Percentiles rank a stretch among this genome's conserved stretches.
Evolutionary conservation across 352 stramenopile species (phyloP).

Genomic region (Pythium rhizo-oryzae): DNA sequence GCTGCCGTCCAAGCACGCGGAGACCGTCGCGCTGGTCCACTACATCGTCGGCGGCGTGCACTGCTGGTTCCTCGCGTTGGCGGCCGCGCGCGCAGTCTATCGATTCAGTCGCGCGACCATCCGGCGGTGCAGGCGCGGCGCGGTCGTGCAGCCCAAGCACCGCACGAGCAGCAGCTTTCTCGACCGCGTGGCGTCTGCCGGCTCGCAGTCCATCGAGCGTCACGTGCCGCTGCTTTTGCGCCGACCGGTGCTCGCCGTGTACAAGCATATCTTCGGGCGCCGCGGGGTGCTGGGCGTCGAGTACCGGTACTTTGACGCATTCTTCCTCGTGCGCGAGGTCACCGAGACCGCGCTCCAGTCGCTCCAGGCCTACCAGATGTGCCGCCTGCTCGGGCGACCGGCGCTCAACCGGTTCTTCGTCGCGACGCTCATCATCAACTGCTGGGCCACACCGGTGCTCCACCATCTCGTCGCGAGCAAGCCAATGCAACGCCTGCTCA

Average conservation of each 20-base stretch:
- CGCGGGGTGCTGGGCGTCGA: slow-evolving; percentile 19
- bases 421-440: slow-evolving; percentile 21
- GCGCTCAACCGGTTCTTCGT: slow-evolving; percentile 22
- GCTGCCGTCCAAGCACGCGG: slow-evolving; percentile 26
- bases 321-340: slow-evolving; percentile 27
- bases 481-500: slow-evolving; percentile 16
- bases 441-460: slow-evolving; percentile 23
- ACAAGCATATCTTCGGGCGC: slow-evolving; percentile 6
- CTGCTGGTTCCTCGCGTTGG: slow-evolving; percentile 28
- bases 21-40: slow-evolving; percentile 29
- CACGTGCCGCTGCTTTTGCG: not conserved
- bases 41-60: slow-evolving; percentile 31
- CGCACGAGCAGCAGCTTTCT: not conserved
- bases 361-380: slow-evolving; percentile 24
- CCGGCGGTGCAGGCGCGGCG: not conserved
- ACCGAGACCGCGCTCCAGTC: slow-evolving; percentile 19
- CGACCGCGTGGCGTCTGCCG: not conserved
- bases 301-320: slow-evolving; percentile 11
- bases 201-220: not conserved
- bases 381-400: slow-evolving; percentile 9
- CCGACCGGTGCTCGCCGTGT: not conserved
- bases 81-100: slow-evolving; percentile 15
- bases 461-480: slow-evolving; percentile 8
- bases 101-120: not conserved
- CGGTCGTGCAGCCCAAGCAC: not conserved